Evolutionary conservation across 2,329 filamentous ascomycete genomes (phyloP).

Genomic region (Didymella segeticola): DNA sequence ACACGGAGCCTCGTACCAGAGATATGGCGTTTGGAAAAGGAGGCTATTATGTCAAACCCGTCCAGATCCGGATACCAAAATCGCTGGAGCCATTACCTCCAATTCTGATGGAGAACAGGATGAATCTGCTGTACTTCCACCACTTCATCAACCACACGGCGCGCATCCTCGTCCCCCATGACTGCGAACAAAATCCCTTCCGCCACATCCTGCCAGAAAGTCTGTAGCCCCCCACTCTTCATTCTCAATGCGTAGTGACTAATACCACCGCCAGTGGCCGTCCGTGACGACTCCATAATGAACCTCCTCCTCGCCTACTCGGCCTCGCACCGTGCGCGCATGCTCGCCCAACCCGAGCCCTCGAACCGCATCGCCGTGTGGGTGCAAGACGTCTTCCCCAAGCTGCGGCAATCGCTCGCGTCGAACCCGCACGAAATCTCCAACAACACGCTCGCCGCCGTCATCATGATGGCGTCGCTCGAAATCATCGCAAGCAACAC

Average conservation of each 20-base stretch:
- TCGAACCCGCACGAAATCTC: constrained; percentile 61
- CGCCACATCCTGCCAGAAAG: constrained; percentile 67
- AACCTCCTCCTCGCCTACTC: constrained; percentile 82
- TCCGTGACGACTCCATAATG: constrained; percentile 73
- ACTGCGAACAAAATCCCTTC: constrained; percentile 67
- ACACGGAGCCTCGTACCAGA: constrained; percentile 48
- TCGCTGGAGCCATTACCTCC: constrained; percentile 63
- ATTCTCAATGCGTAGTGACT: neutral
- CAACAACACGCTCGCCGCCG: constrained; percentile 76
- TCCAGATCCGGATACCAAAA: constrained; percentile 68
- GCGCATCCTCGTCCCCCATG: constrained; percentile 67
- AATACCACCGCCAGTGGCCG: constrained; percentile 62
- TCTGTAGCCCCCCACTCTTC: constrained; percentile 47
- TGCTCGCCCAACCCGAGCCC: constrained; percentile 76
- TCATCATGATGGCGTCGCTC: constrained; percentile 83
- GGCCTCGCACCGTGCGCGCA: constrained; percentile 79
- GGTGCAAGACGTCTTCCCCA: constrained; percentile 80
- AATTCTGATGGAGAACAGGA: constrained; percentile 71
- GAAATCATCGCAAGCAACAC: constrained; percentile 84
- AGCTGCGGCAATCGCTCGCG: constrained; percentile 70
- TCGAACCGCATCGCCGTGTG: constrained; percentile 78
- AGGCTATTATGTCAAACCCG: constrained; percentile 74
- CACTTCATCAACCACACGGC: constrained; percentile 83
- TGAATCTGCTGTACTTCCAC: constrained; percentile 79
- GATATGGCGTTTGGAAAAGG: constrained; percentile 64